Evolutionary conservation across 1,284 basidiomycete species (phyloP), one percentile per base, ranked within the genome.

Genomic region (Boletus smithii): DNA sequence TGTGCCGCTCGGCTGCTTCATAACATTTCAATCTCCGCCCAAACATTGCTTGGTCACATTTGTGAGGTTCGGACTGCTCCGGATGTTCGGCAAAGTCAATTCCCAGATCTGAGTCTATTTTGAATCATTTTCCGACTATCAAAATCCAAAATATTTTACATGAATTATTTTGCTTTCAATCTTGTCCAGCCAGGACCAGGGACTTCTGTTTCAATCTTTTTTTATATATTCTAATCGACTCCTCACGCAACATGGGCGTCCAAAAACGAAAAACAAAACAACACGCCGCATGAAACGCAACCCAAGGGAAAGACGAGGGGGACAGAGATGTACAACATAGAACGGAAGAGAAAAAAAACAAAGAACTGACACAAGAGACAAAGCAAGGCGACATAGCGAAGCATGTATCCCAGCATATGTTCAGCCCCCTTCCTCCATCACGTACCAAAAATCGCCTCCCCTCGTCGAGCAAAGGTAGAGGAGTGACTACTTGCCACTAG

Each of bases 161-260:
- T n/a, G n/a, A n/a, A n/a, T n/a, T n/a, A n/a, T n/a, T n/a, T n/a
- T n/a, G n/a, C n/a, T n/a, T n/a, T n/a, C n/a, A n/a, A n/a, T n/a
- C n/a, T n/a, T n/a, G n/a, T n/a, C n/a, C n/a, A n/a, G n/a, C n/a
- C n/a, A n/a, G n/a, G n/a, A n/a, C n/a, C n/a, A n/a, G n/a, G n/a
- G 7, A 31, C 14, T 16, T 5, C 14, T 43, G 24, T 49, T 49
- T 48, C 29, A 38, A 46, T 39, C 22, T 33, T 45, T 34, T 29
- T 18, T 24, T 50, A n/a, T 41, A 23, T 58, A 33, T 61, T 57
- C 48, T 62, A 50, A 33, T 48, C 18, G 49, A 62, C 61, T 45
- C 59, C 60, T 51, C 57, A 55, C 57, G 46, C 58, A 52, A 55
- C 29, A 50, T 50, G 57, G 54, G 46, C 36, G 42, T 60, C 50